Percentiles rank a stretch among this genome's conserved stretches.
These are phyloP conservation scores for Entomortierella chlamydospora DNA, from an alignment of 192 early-diverging fungal genomes.

Conservation along the genomic window DNA sequence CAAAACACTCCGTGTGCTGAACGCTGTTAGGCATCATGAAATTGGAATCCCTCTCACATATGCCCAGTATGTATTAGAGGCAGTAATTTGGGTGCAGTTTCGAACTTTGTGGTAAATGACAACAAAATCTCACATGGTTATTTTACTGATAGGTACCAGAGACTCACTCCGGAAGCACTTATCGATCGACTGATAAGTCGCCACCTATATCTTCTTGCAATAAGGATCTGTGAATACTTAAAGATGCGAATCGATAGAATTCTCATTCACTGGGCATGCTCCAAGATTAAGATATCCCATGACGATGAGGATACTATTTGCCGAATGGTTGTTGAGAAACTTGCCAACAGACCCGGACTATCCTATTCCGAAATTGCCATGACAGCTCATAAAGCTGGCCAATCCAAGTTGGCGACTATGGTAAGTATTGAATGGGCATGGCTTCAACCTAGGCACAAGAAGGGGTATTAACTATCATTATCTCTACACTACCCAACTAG, in stretches of 20 bases:
- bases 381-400: constrained; percentile 87
- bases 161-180: constrained; percentile 83
- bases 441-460: background rate
- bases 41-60: constrained; percentile 93
- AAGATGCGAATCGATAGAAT: constrained; percentile 83
- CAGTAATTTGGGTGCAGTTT: no score
- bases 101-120: no score
- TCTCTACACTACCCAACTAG: constrained; percentile 21
- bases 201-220: constrained; percentile 86
- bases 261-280: constrained; percentile 96
- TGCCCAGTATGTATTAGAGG: constrained; percentile 80
- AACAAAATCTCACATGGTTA: no score
- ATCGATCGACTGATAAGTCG: constrained; percentile 87
- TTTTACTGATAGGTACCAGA: constrained; percentile 64
- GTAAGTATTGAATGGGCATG: constrained; percentile 48
- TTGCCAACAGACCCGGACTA: constrained; percentile 75
- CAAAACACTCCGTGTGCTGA: constrained; percentile 86
- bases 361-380: constrained; percentile 95
- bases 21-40: constrained; percentile 84
- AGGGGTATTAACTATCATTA: no score
- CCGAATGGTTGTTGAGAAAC: constrained; percentile 81
- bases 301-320: constrained; percentile 92
- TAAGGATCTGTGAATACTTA: constrained; percentile 86
- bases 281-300: constrained; percentile 87
- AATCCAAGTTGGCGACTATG: constrained; percentile 85